These are phyloP conservation scores for Debaryomyces sp. DNA, from an alignment of 1,139 yeast species.

Conservation along the genomic window DNA sequence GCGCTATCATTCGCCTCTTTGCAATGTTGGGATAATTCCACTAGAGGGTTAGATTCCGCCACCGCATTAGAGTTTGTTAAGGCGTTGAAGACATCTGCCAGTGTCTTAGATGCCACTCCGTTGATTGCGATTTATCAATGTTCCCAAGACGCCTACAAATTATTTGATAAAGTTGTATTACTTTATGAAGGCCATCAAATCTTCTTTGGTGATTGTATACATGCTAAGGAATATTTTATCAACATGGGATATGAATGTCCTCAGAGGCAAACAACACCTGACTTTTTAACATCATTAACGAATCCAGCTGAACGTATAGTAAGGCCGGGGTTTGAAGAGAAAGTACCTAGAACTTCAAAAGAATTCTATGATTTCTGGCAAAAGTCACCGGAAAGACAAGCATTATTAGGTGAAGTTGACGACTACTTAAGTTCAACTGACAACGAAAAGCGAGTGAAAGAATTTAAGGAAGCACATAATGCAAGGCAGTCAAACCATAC, in stretches of 20 bases:
- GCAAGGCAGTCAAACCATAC: constrained; percentile 33
- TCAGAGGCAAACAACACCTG: constrained; percentile 62
- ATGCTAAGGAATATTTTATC: constrained; percentile 40
- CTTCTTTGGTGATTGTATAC: constrained; percentile 36
- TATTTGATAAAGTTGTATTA: constrained; percentile 47
- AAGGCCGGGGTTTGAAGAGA: constrained; percentile 47
- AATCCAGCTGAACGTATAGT: constrained; percentile 69
- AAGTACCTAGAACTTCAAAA: constrained; percentile 28
- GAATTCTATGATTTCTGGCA: constrained; percentile 32
- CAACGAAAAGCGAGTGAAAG: constrained; percentile 11
- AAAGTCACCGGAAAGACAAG: constrained; percentile 21
- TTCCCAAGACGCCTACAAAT: constrained; percentile 46
- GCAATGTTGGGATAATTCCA: constrained; percentile 56
- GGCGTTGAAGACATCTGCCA: constrained; percentile 43
- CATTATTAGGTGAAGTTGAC: constrained; percentile 22
- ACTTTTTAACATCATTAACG: constrained; percentile 52
- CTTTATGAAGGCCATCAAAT: constrained; percentile 48
- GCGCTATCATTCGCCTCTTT: constrained; percentile 22
- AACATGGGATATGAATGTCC: constrained; percentile 55
- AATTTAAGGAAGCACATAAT: constrained; percentile 24
- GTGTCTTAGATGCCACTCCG: constrained; percentile 38
- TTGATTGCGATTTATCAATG: constrained; percentile 51
- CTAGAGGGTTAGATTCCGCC: constrained; percentile 53
- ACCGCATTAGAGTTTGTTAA: constrained; percentile 49
- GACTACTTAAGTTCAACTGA: constrained; percentile 14